Evolutionary conservation across 1,284 basidiomycete species (phyloP), one percentile per base, ranked within the genome.

Genomic region (Coniophora puteana): DNA sequence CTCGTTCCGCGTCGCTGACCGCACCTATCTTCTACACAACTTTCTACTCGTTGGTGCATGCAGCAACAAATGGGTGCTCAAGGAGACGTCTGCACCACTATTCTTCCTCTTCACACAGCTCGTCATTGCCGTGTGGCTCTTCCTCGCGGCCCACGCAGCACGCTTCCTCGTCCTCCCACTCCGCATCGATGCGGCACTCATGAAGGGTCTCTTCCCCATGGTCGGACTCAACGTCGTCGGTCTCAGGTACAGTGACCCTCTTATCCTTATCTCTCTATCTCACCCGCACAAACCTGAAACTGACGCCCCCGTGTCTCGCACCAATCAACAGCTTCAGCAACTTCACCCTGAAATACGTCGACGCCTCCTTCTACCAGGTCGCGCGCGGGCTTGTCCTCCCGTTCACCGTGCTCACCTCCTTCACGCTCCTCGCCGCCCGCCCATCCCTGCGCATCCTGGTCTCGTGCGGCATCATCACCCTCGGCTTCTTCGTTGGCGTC

Each of bases 281-380:
- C 14, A 22, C 13, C 32, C 36, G 24, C 22, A 6, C 29, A 5
- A 3, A 32, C 22, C 16, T 21, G 22, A 8, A 20, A 26, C 24
- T 36, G 25, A 16, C 27, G 43, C 31, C 40, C 8, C 26, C 35
- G 12, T 28, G 13, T 27, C 32, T 23, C 23, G n/a, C n/a, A n/a
- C n/a, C n/a, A n/a, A n/a, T n/a, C 36, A 34, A 39, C 57, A 91
- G 86, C 52, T 88, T 89, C 62, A 90, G 88, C 66, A 94, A 93
- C 59, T 92, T 86, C 57, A 93, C 89, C 41, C 74, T 93, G 36
- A 88, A 92, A 78, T 89, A 85, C 54, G 91, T 93, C 53, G 91
- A 93, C 46, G 88, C 90, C 5, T 93, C 91, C 1, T 93, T 93
- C 64, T 93, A 93, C 59, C 89, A 90, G 66, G 82, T 93, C 45